Base-by-base conservation (phyloP, 495 filamentous ascomycete species). In the Penicillium herquei region DNA sequence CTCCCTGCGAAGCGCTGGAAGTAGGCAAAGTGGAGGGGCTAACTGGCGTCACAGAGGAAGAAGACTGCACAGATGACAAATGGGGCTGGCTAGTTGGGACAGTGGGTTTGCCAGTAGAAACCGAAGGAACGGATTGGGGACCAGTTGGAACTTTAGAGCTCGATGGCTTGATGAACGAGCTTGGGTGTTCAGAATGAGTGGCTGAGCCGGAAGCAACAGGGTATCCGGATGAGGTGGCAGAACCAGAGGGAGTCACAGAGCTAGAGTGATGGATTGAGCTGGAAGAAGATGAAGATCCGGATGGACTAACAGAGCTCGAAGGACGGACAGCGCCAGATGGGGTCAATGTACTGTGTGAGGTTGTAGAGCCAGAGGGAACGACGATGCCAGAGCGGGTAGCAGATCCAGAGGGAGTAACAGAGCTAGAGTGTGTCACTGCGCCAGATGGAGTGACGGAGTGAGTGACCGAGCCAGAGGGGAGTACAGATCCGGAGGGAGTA, bases 201-300 rank as follows among this genome's bases (percentile, higher is more conserved):
- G 49, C 52, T 48, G 49, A 41, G 35, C 34, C 34, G 37, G 47
- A 42, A 18, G 56, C 33, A 33, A 41, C 35, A 43, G 17, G 7
- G 7, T 16, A 26, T 14, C 42, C 46, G 31, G 51, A 54, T 11
- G 30, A 34, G 41, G 50, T 44, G 13, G 44, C 44, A n/a, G 21
- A 32, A 11, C 18, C 13, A 4, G 44, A 32, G 9, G 44, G 21
- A 31, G 13, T 17, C 0, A 34, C 45, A 16, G 45, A 48, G 26
- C 45, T 26, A 1, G 45, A 48, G 31, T 34, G 11, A 30, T 17
- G 16, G n/a, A 17, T 34, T 12, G 51, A 17, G 30, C 41, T 32
- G 0, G 44, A 47, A 7, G 44, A 26, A 34, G 45, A 16, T 3
- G 9, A 12, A 16, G 30, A 17, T 13, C 45, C n/a, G 9, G 45